Base-by-base conservation (phyloP, 345 rosid genomes). In the Eucalyptus erythrocorys region DNA sequence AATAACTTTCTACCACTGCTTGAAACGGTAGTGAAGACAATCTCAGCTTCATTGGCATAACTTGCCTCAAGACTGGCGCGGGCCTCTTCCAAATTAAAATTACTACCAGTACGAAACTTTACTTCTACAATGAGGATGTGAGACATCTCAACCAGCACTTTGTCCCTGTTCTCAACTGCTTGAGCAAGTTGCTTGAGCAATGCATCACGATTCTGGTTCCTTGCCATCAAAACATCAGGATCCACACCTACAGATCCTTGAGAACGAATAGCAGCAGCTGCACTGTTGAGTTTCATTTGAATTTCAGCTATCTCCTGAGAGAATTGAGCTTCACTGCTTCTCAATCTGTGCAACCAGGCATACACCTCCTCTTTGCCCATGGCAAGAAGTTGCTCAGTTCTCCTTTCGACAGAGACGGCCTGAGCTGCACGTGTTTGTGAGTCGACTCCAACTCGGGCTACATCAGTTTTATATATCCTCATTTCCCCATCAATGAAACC, bases 401-500 rank as follows among this genome's bases (percentile, higher is more conserved):
- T 94, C 88, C 99, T 92, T 94, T 98, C 99, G 93, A 98, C 99
- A 87, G 99, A 97, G 88, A 98, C 99, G 48, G 99, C 99, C 92
- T 98, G 99, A 80, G 99, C 99, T 86, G 99, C 99, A 89, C 97
- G 95, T 80, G 99, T 95, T 90, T 98, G 99, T 49, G 99, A 94
- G 93, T 98, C 99, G 85, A 98, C 99, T 89, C 99, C 99, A 90
- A 98, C 99, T 88, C 99, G 92, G 40, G 99, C 99, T 48, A 98
- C 99, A 94, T 98, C 99, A 81, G 99, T 99, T 57, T 97, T 92
- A 91, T 98, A 98, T 85, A 97, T 95, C 91, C 97, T 97, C 99
- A 98, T 98, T 94, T 98, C 99, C 80, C 99, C 99, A 91, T 98
- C 99, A 92, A 98, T 95, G 88, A 98, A 98, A 85, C 99, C 99